These are phyloP conservation scores for Candida incommunis DNA, from an alignment of 805 yeast genomes.

Conservation along the genomic window DNA sequence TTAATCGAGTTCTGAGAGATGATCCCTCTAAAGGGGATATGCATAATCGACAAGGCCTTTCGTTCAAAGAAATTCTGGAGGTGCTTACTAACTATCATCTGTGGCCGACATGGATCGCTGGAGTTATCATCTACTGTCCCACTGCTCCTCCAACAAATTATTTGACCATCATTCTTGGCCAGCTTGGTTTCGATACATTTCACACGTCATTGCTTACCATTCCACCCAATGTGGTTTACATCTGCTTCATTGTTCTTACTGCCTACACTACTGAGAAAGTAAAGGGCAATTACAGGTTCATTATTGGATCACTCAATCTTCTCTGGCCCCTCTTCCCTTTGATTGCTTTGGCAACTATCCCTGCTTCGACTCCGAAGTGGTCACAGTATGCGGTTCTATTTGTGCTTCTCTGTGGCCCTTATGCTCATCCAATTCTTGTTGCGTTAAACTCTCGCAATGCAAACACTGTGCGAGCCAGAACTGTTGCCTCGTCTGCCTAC, in stretches of 20 bases:
- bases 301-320: background rate
- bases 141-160: constrained; percentile 26
- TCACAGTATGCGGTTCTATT: constrained; percentile 17
- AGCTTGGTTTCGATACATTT: constrained; percentile 37
- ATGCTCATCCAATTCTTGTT: constrained; percentile 41
- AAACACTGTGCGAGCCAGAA: constrained; percentile 46
- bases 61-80: constrained; percentile 25
- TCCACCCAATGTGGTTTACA: constrained; percentile 26
- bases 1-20: constrained; percentile 45
- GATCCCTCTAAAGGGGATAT: constrained; percentile 53
- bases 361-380: constrained; percentile 11
- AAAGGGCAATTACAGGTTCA: background rate
- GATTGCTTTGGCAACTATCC: background rate
- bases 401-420: constrained; percentile 18
- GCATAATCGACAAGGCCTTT: constrained; percentile 44
- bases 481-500: constrained; percentile 51
- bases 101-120: constrained; percentile 40
- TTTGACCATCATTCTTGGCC: constrained; percentile 33
- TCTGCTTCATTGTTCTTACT: constrained; percentile 14
- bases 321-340: background rate
- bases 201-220: constrained; percentile 38
- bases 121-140: constrained; percentile 31
- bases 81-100: constrained; percentile 36
- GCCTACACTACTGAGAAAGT: constrained; percentile 4
- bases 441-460: constrained; percentile 37